A percentile compares a stretch with the other conserved stretches of the same genome.
Evolutionary conservation across 2,329 filamentous ascomycete genomes (phyloP).

Genomic region (Fusarium tjaetaba): DNA sequence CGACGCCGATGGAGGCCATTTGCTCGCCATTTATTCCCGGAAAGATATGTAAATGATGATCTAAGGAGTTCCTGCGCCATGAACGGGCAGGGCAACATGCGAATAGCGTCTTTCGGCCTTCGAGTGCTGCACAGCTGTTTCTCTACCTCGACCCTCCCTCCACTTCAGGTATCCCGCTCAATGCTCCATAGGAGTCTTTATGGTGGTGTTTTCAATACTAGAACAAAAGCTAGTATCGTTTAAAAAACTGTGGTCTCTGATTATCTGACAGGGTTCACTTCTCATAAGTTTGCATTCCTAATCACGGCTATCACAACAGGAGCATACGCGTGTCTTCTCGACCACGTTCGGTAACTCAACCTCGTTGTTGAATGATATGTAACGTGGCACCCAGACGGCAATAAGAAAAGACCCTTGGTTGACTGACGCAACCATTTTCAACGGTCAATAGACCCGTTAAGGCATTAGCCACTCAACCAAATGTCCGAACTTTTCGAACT

Average conservation of each 20-base stretch:
- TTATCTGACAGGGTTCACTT: not conserved
- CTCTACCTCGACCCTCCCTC: not conserved
- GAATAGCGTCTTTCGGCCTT: not conserved
- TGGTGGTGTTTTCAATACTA: not conserved
- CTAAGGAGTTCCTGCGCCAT: not conserved
- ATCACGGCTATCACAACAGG: not conserved
- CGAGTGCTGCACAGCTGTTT: not conserved
- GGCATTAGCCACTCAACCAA: constrained; percentile 5
- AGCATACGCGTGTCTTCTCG: not conserved
- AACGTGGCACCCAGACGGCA: not conserved
- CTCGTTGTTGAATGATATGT: not conserved
- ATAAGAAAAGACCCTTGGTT: not conserved
- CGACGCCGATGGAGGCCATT: not conserved
- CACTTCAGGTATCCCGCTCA: too few relatives aligned
- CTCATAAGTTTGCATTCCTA: not conserved
- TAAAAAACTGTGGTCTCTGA: not conserved
- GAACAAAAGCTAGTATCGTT: not conserved
- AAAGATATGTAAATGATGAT: not conserved
- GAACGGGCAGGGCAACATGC: not conserved
- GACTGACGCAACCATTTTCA: not conserved
- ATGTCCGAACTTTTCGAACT: constrained; percentile 6
- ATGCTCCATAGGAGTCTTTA: not conserved
- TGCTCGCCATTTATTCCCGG: not conserved
- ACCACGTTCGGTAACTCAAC: not conserved
- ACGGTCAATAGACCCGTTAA: not conserved